Conservation (phyloP, 306 rosid species). For the Castanea mollissima region DNA sequence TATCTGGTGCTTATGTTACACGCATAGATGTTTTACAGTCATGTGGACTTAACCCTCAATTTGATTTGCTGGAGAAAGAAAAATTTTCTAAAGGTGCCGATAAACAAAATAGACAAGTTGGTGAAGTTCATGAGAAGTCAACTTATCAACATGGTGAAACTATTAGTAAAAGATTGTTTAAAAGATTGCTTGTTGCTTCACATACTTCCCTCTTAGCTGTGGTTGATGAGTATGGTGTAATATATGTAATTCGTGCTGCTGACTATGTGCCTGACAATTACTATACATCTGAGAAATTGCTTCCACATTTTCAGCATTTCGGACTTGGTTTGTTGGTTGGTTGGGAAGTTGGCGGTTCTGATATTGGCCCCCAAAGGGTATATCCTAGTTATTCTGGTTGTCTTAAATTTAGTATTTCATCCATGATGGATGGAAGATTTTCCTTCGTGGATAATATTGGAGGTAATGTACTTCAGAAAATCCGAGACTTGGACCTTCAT, state of each 20-base stretch:
- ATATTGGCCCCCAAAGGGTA: conserved; percentile 57
- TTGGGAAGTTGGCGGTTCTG: conserved; percentile 83
- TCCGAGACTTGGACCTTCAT: conserved; percentile 29
- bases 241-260: conserved; percentile 52
- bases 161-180: conserved; percentile 47
- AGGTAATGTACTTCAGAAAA: conserved; percentile 31
- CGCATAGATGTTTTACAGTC: conserved; percentile 55
- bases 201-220: conserved; percentile 71
- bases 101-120: conserved; percentile 29
- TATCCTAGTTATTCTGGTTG: conserved; percentile 31
- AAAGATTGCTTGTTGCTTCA: conserved; percentile 72
- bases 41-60: conserved; percentile 44
- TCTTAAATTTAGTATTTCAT: conserved; percentile 24
- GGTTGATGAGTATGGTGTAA: conserved; percentile 76
- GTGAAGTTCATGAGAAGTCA: conserved; percentile 32
- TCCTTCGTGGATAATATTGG: conserved; percentile 33
- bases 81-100: conserved; percentile 22
- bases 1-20: conserved; percentile 71
- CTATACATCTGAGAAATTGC: conserved; percentile 46
- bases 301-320: conserved; percentile 50
- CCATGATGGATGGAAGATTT: conserved; percentile 28
- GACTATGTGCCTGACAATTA: conserved; percentile 40
- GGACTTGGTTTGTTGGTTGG: conserved; percentile 67
- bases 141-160: conserved; percentile 32
- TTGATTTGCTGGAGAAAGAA: conserved; percentile 33